These are phyloP conservation scores for Fagopyrum esculentum DNA, from an alignment of 148 eudicot genomes.

Conservation along the genomic window DNA sequence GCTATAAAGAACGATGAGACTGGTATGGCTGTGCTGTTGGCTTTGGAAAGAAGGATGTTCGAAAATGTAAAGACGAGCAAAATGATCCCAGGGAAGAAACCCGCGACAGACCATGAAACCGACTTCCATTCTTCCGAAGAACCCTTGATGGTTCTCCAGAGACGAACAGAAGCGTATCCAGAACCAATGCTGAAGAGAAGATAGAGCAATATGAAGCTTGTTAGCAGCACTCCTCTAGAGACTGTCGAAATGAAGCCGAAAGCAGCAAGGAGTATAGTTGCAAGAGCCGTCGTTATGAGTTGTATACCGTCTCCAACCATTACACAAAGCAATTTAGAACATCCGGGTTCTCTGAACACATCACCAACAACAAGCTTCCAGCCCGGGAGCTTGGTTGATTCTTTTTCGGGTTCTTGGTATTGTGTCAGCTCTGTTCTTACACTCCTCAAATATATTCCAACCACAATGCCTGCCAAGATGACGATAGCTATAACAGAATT, in stretches of 20 bases:
- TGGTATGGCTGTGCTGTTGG: background rate
- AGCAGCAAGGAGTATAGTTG: background rate
- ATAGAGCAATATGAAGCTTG: background rate
- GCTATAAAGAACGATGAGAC: background rate
- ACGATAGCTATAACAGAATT: conserved; percentile 59
- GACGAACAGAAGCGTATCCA: background rate
- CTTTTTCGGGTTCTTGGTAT: conserved; percentile 59
- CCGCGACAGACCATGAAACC: background rate
- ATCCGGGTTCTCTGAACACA: conserved; percentile 13
- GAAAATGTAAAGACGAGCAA: background rate
- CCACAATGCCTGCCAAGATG: conserved; percentile 61
- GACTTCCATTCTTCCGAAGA: background rate
- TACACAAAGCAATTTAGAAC: conserved; percentile 9
- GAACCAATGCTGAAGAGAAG: no score
- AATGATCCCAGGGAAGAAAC: background rate
- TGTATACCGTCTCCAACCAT: conserved; percentile 16
- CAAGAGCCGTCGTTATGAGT: conserved; percentile 4
- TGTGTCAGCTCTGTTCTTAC: conserved; percentile 58
- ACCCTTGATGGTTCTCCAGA: background rate
- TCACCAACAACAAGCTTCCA: conserved; percentile 77
- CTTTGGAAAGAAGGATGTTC: background rate
- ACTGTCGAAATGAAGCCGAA: background rate
- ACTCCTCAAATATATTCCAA: conserved; percentile 49
- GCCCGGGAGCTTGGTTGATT: conserved; percentile 61
- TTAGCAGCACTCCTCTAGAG: conserved; percentile 8